Base-by-base conservation (phyloP, 306 rosid genomes). In the Spatholobus suberectus region DNA sequence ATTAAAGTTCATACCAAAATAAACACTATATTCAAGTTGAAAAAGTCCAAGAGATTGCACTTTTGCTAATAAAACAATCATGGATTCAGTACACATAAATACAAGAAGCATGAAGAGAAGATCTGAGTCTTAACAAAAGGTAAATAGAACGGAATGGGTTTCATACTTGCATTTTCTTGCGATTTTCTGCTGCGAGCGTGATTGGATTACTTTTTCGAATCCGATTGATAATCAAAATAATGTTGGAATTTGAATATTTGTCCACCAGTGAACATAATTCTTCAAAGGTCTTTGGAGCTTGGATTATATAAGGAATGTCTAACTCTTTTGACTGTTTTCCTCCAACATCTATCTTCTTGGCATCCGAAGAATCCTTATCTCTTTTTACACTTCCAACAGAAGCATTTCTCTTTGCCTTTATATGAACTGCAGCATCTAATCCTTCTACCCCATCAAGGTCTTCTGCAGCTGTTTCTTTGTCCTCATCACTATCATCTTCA, bases 91-190 rank as follows among this genome's bases (percentile, higher is more conserved):
- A 49, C 23, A 32, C 38, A 73, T 37, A 58, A 13, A 78, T 7
- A 63, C 41, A 3, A 32, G 20, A 74, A 73, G 73, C 79, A 70
- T 58, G 5, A 55, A 38, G 77, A 73, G 44, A 74, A 69, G 4
- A 84, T 74, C 68, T 41, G 32, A 61, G 38, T 32, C 70, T 49
- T 81, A 21, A 43, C 57, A 70, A 83, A 75, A 57, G 27, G 51
- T 35, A 24, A 46, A 80, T 29, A 61, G 69, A 38, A 75, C 61
- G 38, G 44, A 27, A 76, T 40, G 14, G 54, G 37, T 63, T 78
- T 18, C 92, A 75, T 89, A 96, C 99, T 86, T 92, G 97, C 91
- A 96, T 89, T 86, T 91, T 96, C 88, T 91, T 94, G 78, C 90
- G 90, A 83, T 96, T 96, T 91, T 91, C 97, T 40, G 90, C 96